phyloP scores from a whole-genome alignment of 768 basidiomycete species.

The Pisolithus albus region DNA sequence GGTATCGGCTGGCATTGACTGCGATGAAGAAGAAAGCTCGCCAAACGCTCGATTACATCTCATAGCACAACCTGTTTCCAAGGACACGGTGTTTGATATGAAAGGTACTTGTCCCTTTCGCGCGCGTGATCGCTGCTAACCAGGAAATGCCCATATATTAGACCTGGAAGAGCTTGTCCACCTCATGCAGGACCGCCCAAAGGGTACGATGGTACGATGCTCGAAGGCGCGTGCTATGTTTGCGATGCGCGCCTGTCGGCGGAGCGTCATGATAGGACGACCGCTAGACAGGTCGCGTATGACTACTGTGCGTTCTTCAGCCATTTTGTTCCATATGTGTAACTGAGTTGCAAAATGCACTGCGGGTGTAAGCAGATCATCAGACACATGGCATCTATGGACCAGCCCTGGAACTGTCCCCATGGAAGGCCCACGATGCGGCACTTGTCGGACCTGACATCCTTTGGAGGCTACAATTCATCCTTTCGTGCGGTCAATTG shows the following conservation, averaged over 20 bases:
- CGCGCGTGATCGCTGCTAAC: conserved; percentile 2
- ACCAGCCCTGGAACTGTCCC: conserved; percentile 87
- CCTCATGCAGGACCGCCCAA: conserved; percentile 69
- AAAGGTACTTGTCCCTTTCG: conserved; percentile 50
- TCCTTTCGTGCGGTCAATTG: conserved; percentile 29
- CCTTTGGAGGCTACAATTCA: conserved; percentile 15
- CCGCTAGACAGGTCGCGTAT: conserved; percentile 73
- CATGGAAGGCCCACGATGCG: conserved; percentile 83
- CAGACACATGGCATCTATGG: conserved; percentile 76
- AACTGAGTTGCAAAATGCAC: neutral
- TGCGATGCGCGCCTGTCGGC: conserved; percentile 90
- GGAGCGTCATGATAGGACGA: conserved; percentile 94
- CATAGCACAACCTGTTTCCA: conserved; percentile 84
- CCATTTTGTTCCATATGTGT: neutral
- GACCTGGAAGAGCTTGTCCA: conserved; percentile 92
- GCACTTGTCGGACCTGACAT: conserved; percentile 52
- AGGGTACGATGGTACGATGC: conserved; percentile 82
- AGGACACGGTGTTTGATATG: conserved; percentile 82
- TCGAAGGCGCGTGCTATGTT: conserved; percentile 95
- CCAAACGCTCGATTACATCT: conserved; percentile 46
- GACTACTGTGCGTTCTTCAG: conserved; percentile 46
- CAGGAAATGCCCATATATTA: conserved; percentile 22
- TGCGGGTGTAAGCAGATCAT: conserved; percentile 43
- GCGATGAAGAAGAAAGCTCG: conserved; percentile 18
- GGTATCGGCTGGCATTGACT: conserved; percentile 20